Evolutionary conservation across 2,329 filamentous ascomycete species (phyloP), one percentile per base, ranked within the genome.

Genomic region (Penicillium thymicola): DNA sequence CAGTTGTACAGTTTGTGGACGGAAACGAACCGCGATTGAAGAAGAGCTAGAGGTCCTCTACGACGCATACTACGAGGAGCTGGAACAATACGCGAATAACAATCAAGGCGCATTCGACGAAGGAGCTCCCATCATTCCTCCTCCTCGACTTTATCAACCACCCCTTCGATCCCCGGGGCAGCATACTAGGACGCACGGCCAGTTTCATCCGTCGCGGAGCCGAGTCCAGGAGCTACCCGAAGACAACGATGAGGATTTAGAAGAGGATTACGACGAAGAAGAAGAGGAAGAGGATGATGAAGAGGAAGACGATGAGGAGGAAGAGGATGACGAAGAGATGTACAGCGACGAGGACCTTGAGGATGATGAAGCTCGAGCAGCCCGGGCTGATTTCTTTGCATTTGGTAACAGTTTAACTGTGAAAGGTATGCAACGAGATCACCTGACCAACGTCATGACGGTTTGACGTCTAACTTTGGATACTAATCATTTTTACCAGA

Each of bases 321-420:
- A 89, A 52, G 85, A 83, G 52, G 87, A 88, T 57, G 88, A 90
- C 36, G 88, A 88, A 61, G 85, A 89, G 65, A 81, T 82, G 42
- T 83, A 85, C 66, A 85, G 82, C 54, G 85, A 87, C 46, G 85
- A 87, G 46, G 84, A 88, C 52, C 81, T 82, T 23, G 82, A 85
- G 63, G 83, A 85, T 27, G 69, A 78, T 80, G 72, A 88, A 86
- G 66, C 84, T 84, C 73, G 85, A 84, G 68, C 85, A 83, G 72
- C 72, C 36, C 72, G 73, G 64, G 85, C 90, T 58, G 93, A 97
- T 76, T 96, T 97, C 76, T 92, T 97, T 79, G 93, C 92, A 67
- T 99, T 99, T 79, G 94, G 94, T 65, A 96, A 95, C 73, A 97
- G 92, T 79, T 82, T 99, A 63, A 96, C 93, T 70, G 94, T 97